These are phyloP conservation scores for Nyctanthes arbortristis DNA, from an alignment of 257 asterid species.

Conservation along the genomic window DNA sequence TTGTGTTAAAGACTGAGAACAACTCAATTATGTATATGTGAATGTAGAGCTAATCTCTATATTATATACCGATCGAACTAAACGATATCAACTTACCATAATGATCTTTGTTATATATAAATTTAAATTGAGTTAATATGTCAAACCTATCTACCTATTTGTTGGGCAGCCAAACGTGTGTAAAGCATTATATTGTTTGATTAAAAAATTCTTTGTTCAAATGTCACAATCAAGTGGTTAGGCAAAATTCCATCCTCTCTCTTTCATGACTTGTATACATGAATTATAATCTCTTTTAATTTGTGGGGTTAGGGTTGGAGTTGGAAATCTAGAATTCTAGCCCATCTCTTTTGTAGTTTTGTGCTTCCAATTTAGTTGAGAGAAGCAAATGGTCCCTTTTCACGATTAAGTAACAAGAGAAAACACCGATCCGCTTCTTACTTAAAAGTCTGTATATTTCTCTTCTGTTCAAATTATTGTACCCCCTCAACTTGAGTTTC, in stretches of 20 bases:
- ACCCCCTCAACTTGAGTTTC: too few relatives aligned
- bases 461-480: too few relatives aligned
- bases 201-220: background rate
- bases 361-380: background rate
- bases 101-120: too few relatives aligned
- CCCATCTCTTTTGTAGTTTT: background rate
- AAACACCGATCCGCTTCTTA: background rate
- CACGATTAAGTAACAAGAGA: too few relatives aligned
- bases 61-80: too few relatives aligned
- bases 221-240: background rate
- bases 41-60: too few relatives aligned
- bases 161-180: background rate
- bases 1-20: too few relatives aligned
- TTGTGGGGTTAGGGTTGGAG: background rate
- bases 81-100: too few relatives aligned
- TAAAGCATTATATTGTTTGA: background rate
- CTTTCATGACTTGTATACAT: background rate
- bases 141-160: constrained; percentile 8
- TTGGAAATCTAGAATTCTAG: too few relatives aligned
- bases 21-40: too few relatives aligned
- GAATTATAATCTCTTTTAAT: background rate
- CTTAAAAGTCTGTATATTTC: background rate
- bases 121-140: background rate
- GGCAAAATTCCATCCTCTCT: background rate
- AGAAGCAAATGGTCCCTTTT: background rate